Evolutionary conservation across 108 stramenopile species (phyloP), one percentile per base, ranked within the genome.

Genomic region (Conticribra guillardii): DNA sequence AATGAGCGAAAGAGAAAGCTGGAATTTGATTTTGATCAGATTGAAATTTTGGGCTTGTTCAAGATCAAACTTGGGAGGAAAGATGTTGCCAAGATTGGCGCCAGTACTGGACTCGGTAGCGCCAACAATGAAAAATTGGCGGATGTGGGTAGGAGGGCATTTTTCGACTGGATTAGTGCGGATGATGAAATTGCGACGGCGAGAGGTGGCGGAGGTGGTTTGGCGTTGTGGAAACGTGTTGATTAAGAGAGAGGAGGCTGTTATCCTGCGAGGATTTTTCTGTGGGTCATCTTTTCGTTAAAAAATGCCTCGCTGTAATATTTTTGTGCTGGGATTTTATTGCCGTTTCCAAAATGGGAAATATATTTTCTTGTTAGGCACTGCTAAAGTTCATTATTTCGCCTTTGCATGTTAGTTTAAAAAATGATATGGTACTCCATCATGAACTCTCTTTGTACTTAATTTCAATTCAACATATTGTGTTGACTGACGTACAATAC

Each of bases 111-210:
- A 17, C 71, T 97, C 9, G 96, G 96, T 15, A 73, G 84, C 60
- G 84, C 94, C 54, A 79, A 70, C 58, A 96, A 96, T 70, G 88
- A 89, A 31, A 84, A 90, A 69, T 69, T 86, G 46, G 86, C 80
- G 23, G 82, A 90, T 61, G 50, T 64, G 53, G 85, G 85, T 1
- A 73, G 81, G 29, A 63, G 86, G 31, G 85, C 94, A 16, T 95
- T 95, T 41, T 97, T 97, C 79, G 95, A 95, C 69, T 97, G 94
- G 90, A 97, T 97, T 63, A 77, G 80, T 49, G 91, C 93, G 19
- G 93, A 94, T 68, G 90, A 91, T 4, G 70, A 77, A 9, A 95
- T 94, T 80, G 96, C 94, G 0, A 97, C 94, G 29, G 96, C 96
- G 16, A 84, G 96, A 41, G 96, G 96, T 51, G 96, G 94, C 19